Base-by-base conservation (phyloP, 331 rosid genomes). In the Cydonia oblonga region DNA sequence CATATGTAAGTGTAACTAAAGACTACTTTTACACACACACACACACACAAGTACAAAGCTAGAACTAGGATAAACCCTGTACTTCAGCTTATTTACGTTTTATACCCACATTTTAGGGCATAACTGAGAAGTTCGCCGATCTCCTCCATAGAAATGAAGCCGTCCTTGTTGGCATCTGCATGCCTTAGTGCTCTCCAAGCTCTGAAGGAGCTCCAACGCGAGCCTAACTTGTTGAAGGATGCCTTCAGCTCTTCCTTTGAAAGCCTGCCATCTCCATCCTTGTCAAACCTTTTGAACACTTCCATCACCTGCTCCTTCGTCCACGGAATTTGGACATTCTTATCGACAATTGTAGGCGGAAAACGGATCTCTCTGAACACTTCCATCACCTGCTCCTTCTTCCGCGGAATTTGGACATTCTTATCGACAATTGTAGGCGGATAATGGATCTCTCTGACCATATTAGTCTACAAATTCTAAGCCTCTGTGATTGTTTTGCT, bases 221-320 rank as follows among this genome's bases (percentile, higher is more conserved):
- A 58, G 28, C 86, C 86, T 6, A 82, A 35, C 10, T 16, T 23
- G 2, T 6, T 9, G 33, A 82, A 79, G 16, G 81, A 79, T 3
- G 61, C 53, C 40, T 61, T 75, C 32, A 82, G 69, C 74, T 82
- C 83, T 3, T 63, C 66, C 73, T 22, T 19, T 10, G 60, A 66
- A 11, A 79, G 81, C 7, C 54, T 70, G 2, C 79, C 83, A 15
- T 82, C 81, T 4, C 69, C 67, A 9, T 78, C 67, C n/a, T 1
- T 2, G 75, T 75, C 86, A 0, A 16, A 32, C 22, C 19, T 51
- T n/a, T 44, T 49, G 78, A 84, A 84, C 56, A 57, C 10, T 3
- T 28, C 8, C 19, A 25, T 28, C 29, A 80, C 14, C 30, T 70
- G 61, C 7, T 76, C 71, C 52, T 73, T 75, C 0, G 33, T 46